A percentile compares a stretch with the other conserved stretches of the same genome.
phyloP scores from a whole-genome alignment of 805 yeast species.

The Candida ascalaphidarum region DNA sequence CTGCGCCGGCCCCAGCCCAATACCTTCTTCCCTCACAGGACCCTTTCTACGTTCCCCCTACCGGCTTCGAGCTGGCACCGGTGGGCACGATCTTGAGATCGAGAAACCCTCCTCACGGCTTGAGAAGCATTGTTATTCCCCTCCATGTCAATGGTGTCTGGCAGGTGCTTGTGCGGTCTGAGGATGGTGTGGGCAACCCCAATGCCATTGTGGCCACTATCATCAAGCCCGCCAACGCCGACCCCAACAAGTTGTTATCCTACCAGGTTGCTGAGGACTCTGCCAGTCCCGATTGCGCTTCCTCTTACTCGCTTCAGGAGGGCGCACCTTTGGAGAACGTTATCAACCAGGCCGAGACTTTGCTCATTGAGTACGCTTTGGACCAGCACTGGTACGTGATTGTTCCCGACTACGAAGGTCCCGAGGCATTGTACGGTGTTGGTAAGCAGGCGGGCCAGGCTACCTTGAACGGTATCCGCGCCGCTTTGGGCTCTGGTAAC shows the following conservation, averaged over 20 bases:
- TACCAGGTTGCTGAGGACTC: slow-evolving; percentile 1
- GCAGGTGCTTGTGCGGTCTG: background rate
- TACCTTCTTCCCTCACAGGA: too few relatives aligned
- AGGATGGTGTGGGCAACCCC: background rate
- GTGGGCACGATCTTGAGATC: slow-evolving; percentile 7
- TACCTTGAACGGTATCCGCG: background rate
- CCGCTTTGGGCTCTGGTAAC: background rate
- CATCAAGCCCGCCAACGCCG: slow-evolving; percentile 1
- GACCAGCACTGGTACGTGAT: slow-evolving; percentile 1
- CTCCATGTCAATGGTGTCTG: background rate
- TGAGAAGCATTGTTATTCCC: slow-evolving; percentile 2
- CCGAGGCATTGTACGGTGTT: background rate
- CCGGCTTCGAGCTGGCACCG: slow-evolving; percentile 6
- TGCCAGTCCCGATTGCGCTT: background rate
- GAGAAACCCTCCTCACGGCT: slow-evolving; percentile 5
- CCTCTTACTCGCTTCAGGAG: background rate
- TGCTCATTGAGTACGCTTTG: background rate
- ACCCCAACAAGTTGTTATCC: background rate
- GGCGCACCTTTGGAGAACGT: background rate
- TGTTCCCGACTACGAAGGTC: slow-evolving; percentile 1
- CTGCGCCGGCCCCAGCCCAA: too few relatives aligned
- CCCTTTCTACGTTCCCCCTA: slow-evolving; percentile 8
- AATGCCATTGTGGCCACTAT: slow-evolving; percentile 1
- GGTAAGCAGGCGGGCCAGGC: slow-evolving; percentile 1
- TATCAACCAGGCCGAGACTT: background rate